A percentile compares a stretch with the other conserved stretches of the same genome.
These are phyloP conservation scores for Wallacemonas sp. DNA, from an alignment of 208 protist species.

Conservation along the genomic window DNA sequence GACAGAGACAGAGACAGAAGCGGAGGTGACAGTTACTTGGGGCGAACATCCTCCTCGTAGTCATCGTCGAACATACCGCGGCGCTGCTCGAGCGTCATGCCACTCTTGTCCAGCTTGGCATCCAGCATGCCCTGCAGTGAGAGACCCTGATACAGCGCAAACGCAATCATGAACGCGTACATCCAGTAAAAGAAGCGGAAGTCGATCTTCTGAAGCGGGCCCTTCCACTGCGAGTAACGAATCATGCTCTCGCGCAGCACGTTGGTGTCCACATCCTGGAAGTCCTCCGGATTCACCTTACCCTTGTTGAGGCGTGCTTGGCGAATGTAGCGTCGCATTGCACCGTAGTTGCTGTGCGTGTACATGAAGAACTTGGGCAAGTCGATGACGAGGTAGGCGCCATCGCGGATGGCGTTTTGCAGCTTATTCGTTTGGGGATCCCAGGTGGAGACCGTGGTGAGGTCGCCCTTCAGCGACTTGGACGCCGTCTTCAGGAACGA, in stretches of 20 bases:
- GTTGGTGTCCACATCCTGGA: conserved; percentile 80
- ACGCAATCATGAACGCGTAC: conserved; percentile 83
- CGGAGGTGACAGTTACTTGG: conserved; percentile 48
- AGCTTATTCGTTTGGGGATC: conserved; percentile 62
- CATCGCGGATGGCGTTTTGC: conserved; percentile 73
- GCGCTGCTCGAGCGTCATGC: conserved; percentile 59
- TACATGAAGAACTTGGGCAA: conserved; percentile 71
- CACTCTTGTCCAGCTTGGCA: conserved; percentile 58
- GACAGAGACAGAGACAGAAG: conserved; percentile 9
- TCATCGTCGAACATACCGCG: conserved; percentile 79
- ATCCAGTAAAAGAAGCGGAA: conserved; percentile 86
- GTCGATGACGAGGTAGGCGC: conserved; percentile 64
- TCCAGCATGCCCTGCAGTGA: conserved; percentile 58
- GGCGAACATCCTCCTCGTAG: conserved; percentile 82
- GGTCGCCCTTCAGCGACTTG: conserved; percentile 46
- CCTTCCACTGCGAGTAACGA: conserved; percentile 67
- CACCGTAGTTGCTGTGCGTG: conserved; percentile 77
- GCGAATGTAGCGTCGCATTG: conserved; percentile 75
- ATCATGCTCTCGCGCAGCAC: conserved; percentile 75
- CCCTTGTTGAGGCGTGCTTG: conserved; percentile 81
- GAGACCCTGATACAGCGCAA: conserved; percentile 68
- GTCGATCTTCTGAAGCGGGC: conserved; percentile 82
- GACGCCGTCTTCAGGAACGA: conserved; percentile 35
- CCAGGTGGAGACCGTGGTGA: conserved; percentile 49
- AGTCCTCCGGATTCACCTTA: conserved; percentile 83